A percentile compares a stretch with the other conserved stretches of the same genome.
These are phyloP conservation scores for Saccharomycopsis amapae DNA, from an alignment of 805 yeast species.

Conservation along the genomic window DNA sequence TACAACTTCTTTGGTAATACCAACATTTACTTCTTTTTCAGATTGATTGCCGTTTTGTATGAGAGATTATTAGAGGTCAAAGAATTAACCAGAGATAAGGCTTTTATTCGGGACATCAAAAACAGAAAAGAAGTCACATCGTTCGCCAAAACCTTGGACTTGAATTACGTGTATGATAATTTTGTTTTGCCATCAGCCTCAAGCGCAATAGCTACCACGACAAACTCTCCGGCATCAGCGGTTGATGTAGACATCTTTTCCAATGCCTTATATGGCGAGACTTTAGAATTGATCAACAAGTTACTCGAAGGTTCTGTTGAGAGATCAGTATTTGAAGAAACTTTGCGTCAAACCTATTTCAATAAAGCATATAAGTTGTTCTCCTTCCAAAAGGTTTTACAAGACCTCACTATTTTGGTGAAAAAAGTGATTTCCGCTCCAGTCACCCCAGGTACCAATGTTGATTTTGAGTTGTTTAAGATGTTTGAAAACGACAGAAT, in stretches of 20 bases:
- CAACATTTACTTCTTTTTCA: constrained; percentile 80
- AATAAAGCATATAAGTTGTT: constrained; percentile 89
- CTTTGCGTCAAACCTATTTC: constrained; percentile 88
- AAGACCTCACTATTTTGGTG: constrained; percentile 43
- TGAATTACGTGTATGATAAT: constrained; percentile 26
- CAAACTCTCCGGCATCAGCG: neutral
- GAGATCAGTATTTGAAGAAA: constrained; percentile 91
- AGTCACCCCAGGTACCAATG: constrained; percentile 27
- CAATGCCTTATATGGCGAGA: constrained; percentile 49
- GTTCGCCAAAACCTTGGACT: constrained; percentile 82
- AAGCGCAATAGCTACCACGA: neutral
- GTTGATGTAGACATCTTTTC: neutral
- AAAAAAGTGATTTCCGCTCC: constrained; percentile 2
- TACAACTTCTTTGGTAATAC: constrained; percentile 78
- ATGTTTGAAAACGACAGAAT: constrained; percentile 69
- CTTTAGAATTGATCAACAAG: constrained; percentile 65
- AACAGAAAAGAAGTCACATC: constrained; percentile 51
- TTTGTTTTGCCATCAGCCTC: constrained; percentile 9
- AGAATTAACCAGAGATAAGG: constrained; percentile 45
- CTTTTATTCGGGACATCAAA: constrained; percentile 63
- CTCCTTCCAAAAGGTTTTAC: constrained; percentile 89
- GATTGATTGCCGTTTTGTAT: constrained; percentile 75
- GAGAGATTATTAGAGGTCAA: constrained; percentile 77
- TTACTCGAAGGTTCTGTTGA: constrained; percentile 87
- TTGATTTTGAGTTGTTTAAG: constrained; percentile 69